Conservation (phyloP, 2,329 filamentous ascomycete species). For the Pseudogymnoascus sp. region DNA sequence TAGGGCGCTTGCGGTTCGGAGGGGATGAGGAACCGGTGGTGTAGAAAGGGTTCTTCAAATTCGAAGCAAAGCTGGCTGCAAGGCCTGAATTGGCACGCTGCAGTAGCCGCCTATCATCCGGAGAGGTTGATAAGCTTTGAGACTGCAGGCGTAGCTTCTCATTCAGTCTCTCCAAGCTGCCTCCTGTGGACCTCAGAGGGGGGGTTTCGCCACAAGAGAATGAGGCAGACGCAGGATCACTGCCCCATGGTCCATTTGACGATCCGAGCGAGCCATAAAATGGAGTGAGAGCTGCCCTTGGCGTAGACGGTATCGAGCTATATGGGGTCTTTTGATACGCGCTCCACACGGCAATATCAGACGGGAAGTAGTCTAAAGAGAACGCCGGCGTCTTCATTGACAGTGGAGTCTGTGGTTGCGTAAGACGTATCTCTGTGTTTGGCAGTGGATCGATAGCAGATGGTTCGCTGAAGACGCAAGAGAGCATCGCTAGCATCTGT, state of each 20-base stretch:
- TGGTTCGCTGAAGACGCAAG: slow-evolving; percentile 58
- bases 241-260: slow-evolving; percentile 44
- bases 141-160: slow-evolving; percentile 38
- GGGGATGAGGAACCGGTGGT: slow-evolving; percentile 35
- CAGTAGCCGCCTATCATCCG: slow-evolving; percentile 42
- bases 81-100: slow-evolving; percentile 47
- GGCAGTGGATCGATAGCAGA: slow-evolving; percentile 46
- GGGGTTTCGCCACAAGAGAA: slow-evolving; percentile 56
- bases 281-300: slow-evolving; percentile 48
- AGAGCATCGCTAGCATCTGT: slow-evolving; percentile 65
- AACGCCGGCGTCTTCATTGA: slow-evolving; percentile 59
- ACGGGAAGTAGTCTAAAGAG: slow-evolving; percentile 58
- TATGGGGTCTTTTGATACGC: slow-evolving; percentile 43
- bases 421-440: slow-evolving; percentile 47
- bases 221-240: slow-evolving; percentile 47
- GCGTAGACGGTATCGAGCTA: slow-evolving; percentile 48
- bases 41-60: slow-evolving; percentile 37
- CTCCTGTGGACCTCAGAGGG: slow-evolving; percentile 39
- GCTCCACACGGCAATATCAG: slow-evolving; percentile 46
- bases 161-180: slow-evolving; percentile 34
- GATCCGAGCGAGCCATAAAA: slow-evolving; percentile 49
- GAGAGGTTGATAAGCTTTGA: slow-evolving; percentile 50
- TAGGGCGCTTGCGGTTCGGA: slow-evolving; percentile 45
- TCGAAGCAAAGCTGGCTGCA: slow-evolving; percentile 46
- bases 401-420: slow-evolving; percentile 52